Conservation (phyloP, 768 basidiomycete species). For the Mycena leptocephala region DNA sequence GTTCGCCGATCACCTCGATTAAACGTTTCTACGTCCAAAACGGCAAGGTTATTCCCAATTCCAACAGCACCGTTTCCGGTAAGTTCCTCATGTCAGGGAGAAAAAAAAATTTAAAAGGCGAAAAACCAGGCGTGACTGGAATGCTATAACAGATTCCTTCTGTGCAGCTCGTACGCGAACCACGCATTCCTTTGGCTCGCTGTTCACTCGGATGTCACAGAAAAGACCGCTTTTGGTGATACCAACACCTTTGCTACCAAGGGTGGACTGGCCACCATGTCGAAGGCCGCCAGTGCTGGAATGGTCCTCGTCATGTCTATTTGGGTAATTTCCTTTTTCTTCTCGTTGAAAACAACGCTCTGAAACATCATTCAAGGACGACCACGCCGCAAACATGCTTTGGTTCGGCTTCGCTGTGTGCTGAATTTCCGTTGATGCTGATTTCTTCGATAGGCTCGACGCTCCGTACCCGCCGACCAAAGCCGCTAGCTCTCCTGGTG, state of each 20-base stretch:
- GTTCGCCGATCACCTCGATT: conserved; percentile 59
- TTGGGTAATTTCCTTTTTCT: conserved; percentile 29
- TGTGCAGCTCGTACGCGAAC: conserved; percentile 46
- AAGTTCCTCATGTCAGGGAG: no score
- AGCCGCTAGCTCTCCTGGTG: conserved; percentile 21
- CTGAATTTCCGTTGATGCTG: neutral
- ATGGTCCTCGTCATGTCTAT: conserved; percentile 28
- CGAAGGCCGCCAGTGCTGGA: conserved; percentile 6
- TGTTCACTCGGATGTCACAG: no score
- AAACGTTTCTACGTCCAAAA: conserved; percentile 62
- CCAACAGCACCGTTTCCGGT: no score
- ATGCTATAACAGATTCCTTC: conserved; percentile 59
- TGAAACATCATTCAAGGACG: conserved; percentile 19
- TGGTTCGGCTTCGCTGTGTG: neutral
- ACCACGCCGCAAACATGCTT: conserved; percentile 21
- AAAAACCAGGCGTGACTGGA: conserved; percentile 44
- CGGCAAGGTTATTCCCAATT: no score
- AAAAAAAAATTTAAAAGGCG: no score
- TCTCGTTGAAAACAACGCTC: conserved; percentile 4
- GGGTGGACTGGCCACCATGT: conserved; percentile 48
- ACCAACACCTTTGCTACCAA: no score
- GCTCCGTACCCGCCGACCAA: conserved; percentile 30
- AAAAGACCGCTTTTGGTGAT: no score
- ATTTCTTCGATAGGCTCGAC: conserved; percentile 14
- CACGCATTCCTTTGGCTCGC: neutral